phyloP scores from a whole-genome alignment of 164 flowering plant species.

The Magnolia changhungtana region DNA sequence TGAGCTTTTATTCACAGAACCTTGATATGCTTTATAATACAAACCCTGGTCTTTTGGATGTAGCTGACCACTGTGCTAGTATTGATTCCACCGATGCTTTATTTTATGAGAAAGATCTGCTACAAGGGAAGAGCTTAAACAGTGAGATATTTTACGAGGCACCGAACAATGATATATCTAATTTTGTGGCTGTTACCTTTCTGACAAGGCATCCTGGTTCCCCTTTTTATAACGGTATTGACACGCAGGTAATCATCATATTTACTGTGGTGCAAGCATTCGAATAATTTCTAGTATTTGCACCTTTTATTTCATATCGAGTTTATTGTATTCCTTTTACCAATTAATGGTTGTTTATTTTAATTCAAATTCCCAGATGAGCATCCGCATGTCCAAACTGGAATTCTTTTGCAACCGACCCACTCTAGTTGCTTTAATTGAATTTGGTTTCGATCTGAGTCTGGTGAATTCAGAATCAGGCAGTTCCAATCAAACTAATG shows the following conservation, averaged over 20 bases:
- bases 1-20: slow-evolving; percentile 20
- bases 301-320: neutral
- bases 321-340: neutral
- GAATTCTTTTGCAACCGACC: slow-evolving; percentile 94
- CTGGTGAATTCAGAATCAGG: slow-evolving; percentile 24
- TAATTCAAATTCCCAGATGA: slow-evolving; percentile 59
- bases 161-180: slow-evolving; percentile 50
- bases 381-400: slow-evolving; percentile 84
- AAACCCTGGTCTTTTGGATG: slow-evolving; percentile 12
- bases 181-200: slow-evolving; percentile 77
- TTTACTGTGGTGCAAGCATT: neutral
- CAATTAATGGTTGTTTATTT: neutral
- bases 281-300: no score
- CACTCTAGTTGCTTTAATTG: slow-evolving; percentile 89
- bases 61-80: slow-evolving; percentile 10
- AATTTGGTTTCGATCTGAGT: slow-evolving; percentile 76
- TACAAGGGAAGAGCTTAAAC: slow-evolving; percentile 33
- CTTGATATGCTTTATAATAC: slow-evolving; percentile 19
- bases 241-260: slow-evolving; percentile 64
- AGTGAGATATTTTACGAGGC: slow-evolving; percentile 78
- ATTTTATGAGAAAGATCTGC: slow-evolving; percentile 36
- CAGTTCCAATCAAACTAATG: slow-evolving; percentile 9
- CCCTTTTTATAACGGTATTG: slow-evolving; percentile 76
- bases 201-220: slow-evolving; percentile 60
- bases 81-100: slow-evolving; percentile 37